Evolutionary conservation across 768 basidiomycete species (phyloP).

Genomic region (Gyrodon lividus): DNA sequence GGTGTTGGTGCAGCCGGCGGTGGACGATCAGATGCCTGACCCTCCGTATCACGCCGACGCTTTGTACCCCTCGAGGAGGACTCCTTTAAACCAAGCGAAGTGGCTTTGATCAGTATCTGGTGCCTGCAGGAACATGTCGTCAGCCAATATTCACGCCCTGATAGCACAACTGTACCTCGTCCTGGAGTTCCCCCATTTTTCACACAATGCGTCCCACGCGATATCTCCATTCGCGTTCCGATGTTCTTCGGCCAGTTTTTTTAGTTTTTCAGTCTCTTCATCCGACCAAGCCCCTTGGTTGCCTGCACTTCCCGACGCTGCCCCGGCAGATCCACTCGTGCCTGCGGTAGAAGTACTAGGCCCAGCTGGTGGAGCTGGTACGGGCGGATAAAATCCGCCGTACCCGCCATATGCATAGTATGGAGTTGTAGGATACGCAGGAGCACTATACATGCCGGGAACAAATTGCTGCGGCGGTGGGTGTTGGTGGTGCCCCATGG

Average conservation of each 20-base stretch:
- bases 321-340: constrained; percentile 18
- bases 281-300: constrained; percentile 79
- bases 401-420: constrained; percentile 59
- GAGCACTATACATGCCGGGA: constrained; percentile 30
- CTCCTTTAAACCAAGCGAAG: constrained; percentile 73
- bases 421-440: constrained; percentile 57
- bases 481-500: constrained; percentile 57
- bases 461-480: constrained; percentile 46
- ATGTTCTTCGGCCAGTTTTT: constrained; percentile 67
- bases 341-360: constrained; percentile 27
- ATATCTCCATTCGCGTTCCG: constrained; percentile 47
- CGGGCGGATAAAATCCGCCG: constrained; percentile 32
- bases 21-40: constrained; percentile 27
- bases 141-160: neutral
- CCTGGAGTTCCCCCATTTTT: constrained; percentile 70
- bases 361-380: constrained; percentile 21
- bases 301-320: constrained; percentile 34
- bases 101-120: constrained; percentile 82
- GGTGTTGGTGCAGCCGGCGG: constrained; percentile 21
- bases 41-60: constrained; percentile 50
- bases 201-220: constrained; percentile 78
- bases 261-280: constrained; percentile 70
- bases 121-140: constrained; percentile 45
- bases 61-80: constrained; percentile 65
- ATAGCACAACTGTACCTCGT: constrained; percentile 51